Evolutionary conservation across 129 eudicot genomes (phyloP), one percentile per base, ranked within the genome.

Genomic region (Arctium lappa): DNA sequence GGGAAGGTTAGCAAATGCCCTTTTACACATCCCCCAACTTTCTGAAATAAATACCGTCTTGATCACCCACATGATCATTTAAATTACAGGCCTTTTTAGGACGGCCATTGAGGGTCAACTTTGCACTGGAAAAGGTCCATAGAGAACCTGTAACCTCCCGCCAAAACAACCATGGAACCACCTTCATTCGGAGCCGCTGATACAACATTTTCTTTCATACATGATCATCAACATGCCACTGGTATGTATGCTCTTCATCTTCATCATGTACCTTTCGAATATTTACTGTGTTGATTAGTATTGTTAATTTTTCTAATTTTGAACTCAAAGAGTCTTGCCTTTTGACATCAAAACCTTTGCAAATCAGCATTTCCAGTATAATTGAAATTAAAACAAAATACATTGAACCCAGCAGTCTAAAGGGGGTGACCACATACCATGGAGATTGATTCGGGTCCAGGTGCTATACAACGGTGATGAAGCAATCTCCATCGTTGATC

Each of bases 81-180:
- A 60, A 62, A 60, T 85, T 85, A 69, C 90, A 89, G 97, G 93
- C 88, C 73, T 81, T 89, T 80, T 77, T 89, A 68, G 97, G 97
- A 27, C 87, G 95, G 18, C 95, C 95, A 30, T 66, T 93, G 66
- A 86, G 90, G 90, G 91, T 91, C 29, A 82, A 76, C 76, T 91
- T 74, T 85, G 97, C 95, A 4, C 84, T 93, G 62, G 92, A 89
- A 6, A 93, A 84, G 84, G 93, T 86, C 56, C 89, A 89, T 6
- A 92, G 92, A 40, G 95, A 86, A 42, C 93, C 91, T 80, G 76
- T 91, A 75, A 87, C 86, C 12, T 88, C 92, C 66, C 92, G 92
- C 73, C 71, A 89, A 81, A 72, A 76, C 46, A 78, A 72, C 79
- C 86, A 32, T 3, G 80, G 76, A 74, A 82, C 69, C 33, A 37